Evolutionary conservation across 1,284 basidiomycete species (phyloP).

Genomic region (Sanguinoderma infundibulare): DNA sequence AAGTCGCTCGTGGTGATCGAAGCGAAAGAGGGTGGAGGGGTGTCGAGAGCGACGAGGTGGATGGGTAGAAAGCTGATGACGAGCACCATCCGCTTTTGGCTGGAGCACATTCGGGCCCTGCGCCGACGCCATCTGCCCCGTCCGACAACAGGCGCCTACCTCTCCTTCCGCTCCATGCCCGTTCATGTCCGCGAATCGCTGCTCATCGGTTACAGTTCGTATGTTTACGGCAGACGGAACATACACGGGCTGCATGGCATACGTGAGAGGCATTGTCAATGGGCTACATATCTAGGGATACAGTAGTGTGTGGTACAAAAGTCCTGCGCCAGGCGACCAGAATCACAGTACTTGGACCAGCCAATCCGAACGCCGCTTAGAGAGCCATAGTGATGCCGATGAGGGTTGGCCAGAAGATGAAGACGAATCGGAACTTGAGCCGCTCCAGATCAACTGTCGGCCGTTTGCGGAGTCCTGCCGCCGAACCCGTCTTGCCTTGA

Average conservation of each 20-base stretch:
- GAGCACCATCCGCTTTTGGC: constrained; percentile 22
- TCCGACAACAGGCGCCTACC: constrained; percentile 17
- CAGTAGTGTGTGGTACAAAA: background rate
- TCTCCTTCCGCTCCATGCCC: background rate
- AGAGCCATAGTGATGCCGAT: constrained; percentile 56
- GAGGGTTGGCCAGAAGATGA: constrained; percentile 61
- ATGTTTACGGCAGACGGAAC: background rate
- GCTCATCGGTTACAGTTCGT: background rate
- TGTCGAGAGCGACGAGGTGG: constrained; percentile 21
- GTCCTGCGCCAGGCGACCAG: background rate
- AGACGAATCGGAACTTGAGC: constrained; percentile 55
- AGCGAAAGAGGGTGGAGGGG: constrained; percentile 12
- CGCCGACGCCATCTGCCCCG: constrained; percentile 14
- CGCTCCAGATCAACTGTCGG: constrained; percentile 43
- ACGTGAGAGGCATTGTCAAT: background rate
- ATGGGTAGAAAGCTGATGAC: constrained; percentile 23
- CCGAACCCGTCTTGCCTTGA: constrained; percentile 24
- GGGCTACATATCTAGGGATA: constrained; percentile 5
- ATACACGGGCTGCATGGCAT: background rate
- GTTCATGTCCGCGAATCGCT: background rate
- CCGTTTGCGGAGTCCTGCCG: constrained; percentile 28
- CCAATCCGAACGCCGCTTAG: constrained; percentile 1
- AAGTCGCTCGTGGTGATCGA: constrained; percentile 19
- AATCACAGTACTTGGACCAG: background rate
- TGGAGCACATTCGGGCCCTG: constrained; percentile 15